Evolutionary conservation across 2,329 filamentous ascomycete genomes (phyloP), one percentile per base, ranked within the genome.

Genomic region (Alternaria atra): DNA sequence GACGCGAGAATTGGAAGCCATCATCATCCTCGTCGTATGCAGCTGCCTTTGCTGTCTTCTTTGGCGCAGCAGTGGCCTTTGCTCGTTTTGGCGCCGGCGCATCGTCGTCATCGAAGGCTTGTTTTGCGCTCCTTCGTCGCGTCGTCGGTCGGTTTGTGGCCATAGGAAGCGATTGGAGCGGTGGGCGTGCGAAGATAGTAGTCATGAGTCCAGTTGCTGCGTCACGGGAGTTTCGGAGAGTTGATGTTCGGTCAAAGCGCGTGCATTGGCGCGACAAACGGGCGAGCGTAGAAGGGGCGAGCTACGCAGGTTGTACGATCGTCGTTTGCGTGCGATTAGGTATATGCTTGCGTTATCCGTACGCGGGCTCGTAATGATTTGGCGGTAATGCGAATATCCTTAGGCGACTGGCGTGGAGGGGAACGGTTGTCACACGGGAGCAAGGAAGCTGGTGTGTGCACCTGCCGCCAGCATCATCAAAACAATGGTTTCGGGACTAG

Each of bases 1-100:
- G 73, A 53, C 82, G 81, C 60, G 80, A 78, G 60, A 84, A 85
- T 42, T 79, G 74, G 66, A 85, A 85, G 30, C 77, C 83, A 56
- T 83, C 83, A 55, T 81, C 82, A 34, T 82, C 73, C 68, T 84
- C 81, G 20, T 81, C 79, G 61, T 82, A 82, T 52, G 80, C 81
- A 73, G 77, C 75, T 51, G 70, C 65, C 66, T 78, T 81, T 37
- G 77, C 61, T 39, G 74, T 70, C 70, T 78, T 80, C 67, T 71
- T 80, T 35, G 70, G 65, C 54, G 75, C 72, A 44, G 73, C 70
- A 46, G 74, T 79, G 54, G 75, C 76, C 74, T 75, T 80, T 34
- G 73, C 67, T 63, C 79, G 80, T 72, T 84, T 84, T 58, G 75
- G 72, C 52, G 69, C 72, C 12, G 80, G 80, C 69, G 79, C 80